phyloP scores from a whole-genome alignment of 129 eudicot genomes.

The Helianthus tuberosus region DNA sequence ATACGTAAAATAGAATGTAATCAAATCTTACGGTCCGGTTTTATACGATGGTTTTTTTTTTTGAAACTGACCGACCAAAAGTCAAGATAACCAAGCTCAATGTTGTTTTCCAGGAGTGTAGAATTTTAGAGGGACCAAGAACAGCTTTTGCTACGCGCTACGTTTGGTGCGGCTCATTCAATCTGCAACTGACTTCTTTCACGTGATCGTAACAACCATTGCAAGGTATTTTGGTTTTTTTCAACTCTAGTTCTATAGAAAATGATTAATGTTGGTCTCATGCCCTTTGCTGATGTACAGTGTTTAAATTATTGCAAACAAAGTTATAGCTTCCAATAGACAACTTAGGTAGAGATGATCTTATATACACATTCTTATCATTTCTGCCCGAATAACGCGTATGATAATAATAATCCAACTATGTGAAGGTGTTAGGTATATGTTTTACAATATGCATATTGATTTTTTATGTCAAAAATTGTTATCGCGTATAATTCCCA shows the following conservation, averaged over 20 bases:
- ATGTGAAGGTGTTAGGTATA: too few relatives aligned
- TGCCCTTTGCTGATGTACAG: slow-evolving; percentile 27
- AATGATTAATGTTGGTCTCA: slow-evolving; percentile 1
- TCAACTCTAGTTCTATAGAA: neutral
- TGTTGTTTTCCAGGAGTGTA: slow-evolving; percentile 20
- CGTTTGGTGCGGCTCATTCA: neutral
- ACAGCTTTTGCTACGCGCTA: slow-evolving; percentile 5
- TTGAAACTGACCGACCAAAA: too few relatives aligned
- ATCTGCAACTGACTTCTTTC: slow-evolving; percentile 4
- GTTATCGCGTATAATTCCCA: neutral
- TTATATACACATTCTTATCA: too few relatives aligned
- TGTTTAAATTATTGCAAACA: too few relatives aligned
- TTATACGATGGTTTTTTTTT: too few relatives aligned
- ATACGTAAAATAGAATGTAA: too few relatives aligned
- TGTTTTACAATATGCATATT: neutral
- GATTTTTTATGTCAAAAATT: neutral
- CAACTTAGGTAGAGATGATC: too few relatives aligned
- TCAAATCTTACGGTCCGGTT: too few relatives aligned
- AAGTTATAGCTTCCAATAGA: too few relatives aligned
- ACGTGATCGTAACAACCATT: slow-evolving; percentile 9
- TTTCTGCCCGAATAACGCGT: too few relatives aligned
- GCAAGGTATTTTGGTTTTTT: slow-evolving; percentile 15
- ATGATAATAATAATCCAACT: too few relatives aligned
- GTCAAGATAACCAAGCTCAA: slow-evolving; percentile 8
- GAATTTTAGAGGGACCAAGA: slow-evolving; percentile 16